Base-by-base conservation (phyloP, 1,139 yeast species). In the Sugiyamaella sp. region DNA sequence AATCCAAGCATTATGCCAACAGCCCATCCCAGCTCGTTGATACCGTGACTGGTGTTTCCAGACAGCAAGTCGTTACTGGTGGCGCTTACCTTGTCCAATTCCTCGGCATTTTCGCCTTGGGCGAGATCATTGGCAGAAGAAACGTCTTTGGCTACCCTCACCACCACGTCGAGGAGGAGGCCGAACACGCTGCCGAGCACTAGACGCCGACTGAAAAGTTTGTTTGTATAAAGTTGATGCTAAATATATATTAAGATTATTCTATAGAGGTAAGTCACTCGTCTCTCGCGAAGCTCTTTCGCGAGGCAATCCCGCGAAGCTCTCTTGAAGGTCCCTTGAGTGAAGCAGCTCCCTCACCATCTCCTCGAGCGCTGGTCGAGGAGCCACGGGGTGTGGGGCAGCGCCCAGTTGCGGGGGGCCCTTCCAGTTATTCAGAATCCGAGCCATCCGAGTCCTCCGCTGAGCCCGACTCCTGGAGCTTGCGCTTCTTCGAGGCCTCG, bases 71-170 rank as follows among this genome's bases (percentile, higher is more conserved):
- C 61, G 74, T 82, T 66, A 84, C 82, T 75, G 89, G 80, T 69
- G 86, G 86, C 64, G 85, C 91, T 53, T 84, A 83, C 72, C 84
- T 85, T 64, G 77, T 90, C 63, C 99, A 93, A 75, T 76, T 93
- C 59, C 78, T 89, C 63, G 99, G 97, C 60, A 81, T 90, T 73
- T 93, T 90, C 75, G 85, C 97, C 27, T 79, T 93, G 51, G 99
- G 99, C 70, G 99, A 93, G 80, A 84, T 91, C 64, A 81, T 93
- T 69, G 99, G 99, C 69, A 90, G 99, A 81, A 88, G 99, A 79
- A 68, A 86, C 69, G 66, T 90, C 59, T 85, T 89, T 68, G 97
- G 97, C 63, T 90, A 90, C 80, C 88, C 89, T 57, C 55, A 59
- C 49, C 45, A 53, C 43, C 51, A 43, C 25, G 22, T 38, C 29